Evolutionary conservation across 495 filamentous ascomycete genomes (phyloP).

Genomic region (Penicillium pulvis): DNA sequence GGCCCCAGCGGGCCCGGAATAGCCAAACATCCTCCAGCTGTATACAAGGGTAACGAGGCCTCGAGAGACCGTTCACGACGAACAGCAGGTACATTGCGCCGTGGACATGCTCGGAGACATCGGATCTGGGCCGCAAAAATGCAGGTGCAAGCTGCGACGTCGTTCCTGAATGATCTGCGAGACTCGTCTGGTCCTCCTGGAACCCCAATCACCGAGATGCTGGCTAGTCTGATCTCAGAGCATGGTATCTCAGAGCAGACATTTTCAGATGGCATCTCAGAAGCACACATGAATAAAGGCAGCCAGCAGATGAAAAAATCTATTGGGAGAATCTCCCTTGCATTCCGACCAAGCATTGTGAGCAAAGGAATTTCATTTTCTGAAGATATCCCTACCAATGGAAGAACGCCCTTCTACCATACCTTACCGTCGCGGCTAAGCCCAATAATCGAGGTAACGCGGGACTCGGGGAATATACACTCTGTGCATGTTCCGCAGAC

Average conservation of each 20-base stretch:
- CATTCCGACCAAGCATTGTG: neutral
- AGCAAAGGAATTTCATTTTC: neutral
- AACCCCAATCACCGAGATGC: slow-evolving; percentile 34
- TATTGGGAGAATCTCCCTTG: neutral
- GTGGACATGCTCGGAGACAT: slow-evolving; percentile 24
- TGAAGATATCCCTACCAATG: neutral
- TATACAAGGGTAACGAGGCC: neutral
- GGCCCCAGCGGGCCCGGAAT: neutral
- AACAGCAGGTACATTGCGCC: neutral
- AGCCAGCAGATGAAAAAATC: neutral
- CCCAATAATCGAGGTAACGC: neutral
- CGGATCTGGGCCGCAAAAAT: slow-evolving; percentile 43
- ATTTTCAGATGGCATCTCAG: neutral
- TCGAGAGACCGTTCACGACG: neutral
- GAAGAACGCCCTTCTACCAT: neutral
- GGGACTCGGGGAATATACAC: neutral
- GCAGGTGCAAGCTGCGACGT: slow-evolving; percentile 29
- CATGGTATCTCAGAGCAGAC: slow-evolving; percentile 18
- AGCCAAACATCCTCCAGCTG: neutral
- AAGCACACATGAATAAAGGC: neutral
- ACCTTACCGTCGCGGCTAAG: neutral
- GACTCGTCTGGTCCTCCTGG: slow-evolving; percentile 39
- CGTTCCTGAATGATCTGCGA: slow-evolving; percentile 7
- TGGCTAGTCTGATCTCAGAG: slow-evolving; percentile 30
- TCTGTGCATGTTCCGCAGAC: neutral